Base-by-base conservation (phyloP, 306 rosid species). In the Begonia fuchsioides region DNA sequence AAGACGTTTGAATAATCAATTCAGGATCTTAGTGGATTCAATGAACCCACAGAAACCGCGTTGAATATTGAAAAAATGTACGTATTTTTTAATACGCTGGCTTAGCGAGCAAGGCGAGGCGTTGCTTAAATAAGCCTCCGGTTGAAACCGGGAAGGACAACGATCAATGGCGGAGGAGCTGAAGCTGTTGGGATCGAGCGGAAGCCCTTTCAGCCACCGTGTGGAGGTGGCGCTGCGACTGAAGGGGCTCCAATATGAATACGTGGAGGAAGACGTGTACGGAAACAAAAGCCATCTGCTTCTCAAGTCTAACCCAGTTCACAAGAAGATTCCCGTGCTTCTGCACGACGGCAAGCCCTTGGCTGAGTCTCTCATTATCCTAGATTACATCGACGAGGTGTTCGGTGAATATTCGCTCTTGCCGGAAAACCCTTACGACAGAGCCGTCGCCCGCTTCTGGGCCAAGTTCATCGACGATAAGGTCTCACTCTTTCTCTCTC, bases 361-460 rank as follows among this genome's bases (percentile, higher is more conserved):
- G 0, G 61, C 66, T 0, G 88, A 83, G 71, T 83, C 88, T 2
- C 40, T 17, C 9, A 48, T 61, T 8, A 61, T 61, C 12, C 35
- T 44, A 45, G 59, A 61, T 10, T 61, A 61, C 48, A 61, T 61
- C 14, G 59, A 61, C 2, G 43, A 61, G 10, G 47, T 8, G 4
- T 52, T 58, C 47, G 14, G 10, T 2, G 26, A 43, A 10, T 14
- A 54, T 17, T 57, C 78, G 32, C 40, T 19, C 39, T 65, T 81
- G 56, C 83, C 93, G 2, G 1, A 13, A 12, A 51, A 76, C 9
- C 79, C 82, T 15, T 58, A 38, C 11, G 56, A 62, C 8, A 73
- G 62, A 65, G 76, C 95, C 50, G 8, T 16, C 1, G 76, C 85
- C 6, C 79, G 82, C 12, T 85, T 85, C 40, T 85, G 85, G 93